Evolutionary conservation across 192 early-diverging fungal species (phyloP).

Genomic region (Coemansia sp.): DNA sequence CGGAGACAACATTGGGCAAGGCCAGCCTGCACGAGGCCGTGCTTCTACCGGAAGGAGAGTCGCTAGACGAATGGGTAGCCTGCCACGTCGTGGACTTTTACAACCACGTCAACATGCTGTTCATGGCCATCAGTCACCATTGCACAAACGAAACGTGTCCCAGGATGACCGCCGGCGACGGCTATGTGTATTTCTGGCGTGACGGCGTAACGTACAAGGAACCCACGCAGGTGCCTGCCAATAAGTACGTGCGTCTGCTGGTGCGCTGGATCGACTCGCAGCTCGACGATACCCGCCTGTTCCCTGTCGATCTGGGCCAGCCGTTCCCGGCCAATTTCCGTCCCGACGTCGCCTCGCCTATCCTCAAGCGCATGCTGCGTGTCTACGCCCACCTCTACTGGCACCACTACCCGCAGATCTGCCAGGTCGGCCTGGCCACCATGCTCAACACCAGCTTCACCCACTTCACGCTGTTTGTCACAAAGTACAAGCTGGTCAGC

Average conservation of each 20-base stretch:
- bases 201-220: slow-evolving; percentile 83
- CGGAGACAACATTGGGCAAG: slow-evolving; percentile 75
- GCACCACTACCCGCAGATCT: slow-evolving; percentile 76
- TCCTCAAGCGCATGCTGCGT: slow-evolving; percentile 85
- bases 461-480: slow-evolving; percentile 90
- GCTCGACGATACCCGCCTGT: slow-evolving; percentile 84
- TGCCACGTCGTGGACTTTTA: slow-evolving; percentile 94
- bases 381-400: slow-evolving; percentile 95
- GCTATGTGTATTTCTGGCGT: slow-evolving; percentile 87
- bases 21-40: slow-evolving; percentile 79
- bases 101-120: slow-evolving; percentile 95
- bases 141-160: slow-evolving; percentile 89
- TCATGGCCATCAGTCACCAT: slow-evolving; percentile 80
- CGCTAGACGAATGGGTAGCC: slow-evolving; percentile 90
- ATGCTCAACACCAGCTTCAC: slow-evolving; percentile 93
- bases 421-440: slow-evolving; percentile 77
- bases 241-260: slow-evolving; percentile 85
- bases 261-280: slow-evolving; percentile 81
- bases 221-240: slow-evolving; percentile 83
- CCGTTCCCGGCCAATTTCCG: slow-evolving; percentile 77
- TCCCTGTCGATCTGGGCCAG: slow-evolving; percentile 78
- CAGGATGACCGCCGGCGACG: slow-evolving; percentile 86
- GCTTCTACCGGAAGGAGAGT: slow-evolving; percentile 83
- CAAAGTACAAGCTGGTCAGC: slow-evolving; percentile 80
- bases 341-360: slow-evolving; percentile 62